phyloP scores from a whole-genome alignment of 768 basidiomycete genomes.

The Postia placenta region DNA sequence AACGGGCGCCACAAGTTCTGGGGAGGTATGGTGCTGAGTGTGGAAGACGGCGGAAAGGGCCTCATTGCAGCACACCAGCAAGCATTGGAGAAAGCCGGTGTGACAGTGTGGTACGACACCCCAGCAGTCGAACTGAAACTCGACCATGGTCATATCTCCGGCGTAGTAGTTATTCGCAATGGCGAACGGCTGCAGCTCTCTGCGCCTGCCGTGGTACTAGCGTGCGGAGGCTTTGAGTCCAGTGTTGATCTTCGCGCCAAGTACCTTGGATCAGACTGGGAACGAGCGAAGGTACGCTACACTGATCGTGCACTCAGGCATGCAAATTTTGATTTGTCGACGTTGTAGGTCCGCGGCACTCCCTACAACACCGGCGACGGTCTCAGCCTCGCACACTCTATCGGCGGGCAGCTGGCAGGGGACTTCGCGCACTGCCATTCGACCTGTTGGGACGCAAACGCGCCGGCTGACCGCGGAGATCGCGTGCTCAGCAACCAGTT shows the following conservation, averaged over 20 bases:
- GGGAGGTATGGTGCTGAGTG: conserved; percentile 61
- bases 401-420: conserved; percentile 53
- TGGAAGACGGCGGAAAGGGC: conserved; percentile 64
- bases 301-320: too few species aligned
- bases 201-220: conserved; percentile 47
- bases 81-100: conserved; percentile 42
- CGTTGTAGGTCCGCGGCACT: conserved; percentile 61
- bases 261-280: conserved; percentile 56
- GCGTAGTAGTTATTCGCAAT: conserved; percentile 37
- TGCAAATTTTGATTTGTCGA: background rate
- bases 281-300: conserved; percentile 42
- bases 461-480: conserved; percentile 42
- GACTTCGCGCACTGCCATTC: conserved; percentile 62
- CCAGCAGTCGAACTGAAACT: conserved; percentile 35
- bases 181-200: conserved; percentile 32
- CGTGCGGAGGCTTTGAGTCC: conserved; percentile 65
- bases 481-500: conserved; percentile 60
- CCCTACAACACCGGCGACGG: conserved; percentile 70
- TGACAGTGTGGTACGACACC: conserved; percentile 53
- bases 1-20: conserved; percentile 60
- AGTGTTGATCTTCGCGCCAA: conserved; percentile 43
- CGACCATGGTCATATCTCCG: conserved; percentile 35
- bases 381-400: conserved; percentile 41
- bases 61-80: conserved; percentile 49
- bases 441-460: conserved; percentile 66